Conservation (phyloP, 345 rosid genomes). For the Camelina hispida region DNA sequence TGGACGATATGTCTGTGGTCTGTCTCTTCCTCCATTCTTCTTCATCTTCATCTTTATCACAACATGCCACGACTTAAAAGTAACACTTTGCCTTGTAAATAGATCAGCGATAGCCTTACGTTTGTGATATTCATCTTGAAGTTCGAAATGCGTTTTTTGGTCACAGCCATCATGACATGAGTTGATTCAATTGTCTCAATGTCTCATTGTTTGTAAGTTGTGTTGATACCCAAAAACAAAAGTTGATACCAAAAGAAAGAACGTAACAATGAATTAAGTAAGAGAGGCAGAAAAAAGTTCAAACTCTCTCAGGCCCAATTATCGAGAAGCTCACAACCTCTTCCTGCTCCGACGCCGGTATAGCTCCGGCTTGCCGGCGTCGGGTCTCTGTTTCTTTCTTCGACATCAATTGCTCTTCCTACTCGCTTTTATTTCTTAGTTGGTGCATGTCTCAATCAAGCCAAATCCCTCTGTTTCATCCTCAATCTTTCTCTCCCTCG, state of each 20-base stretch:
- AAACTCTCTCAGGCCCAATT: too few species aligned
- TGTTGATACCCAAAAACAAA: background rate
- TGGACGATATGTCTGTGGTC: slow-evolving; percentile 94
- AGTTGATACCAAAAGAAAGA: background rate
- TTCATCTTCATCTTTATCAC: slow-evolving; percentile 32
- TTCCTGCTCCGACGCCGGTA: too few species aligned
- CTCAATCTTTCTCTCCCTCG: too few species aligned
- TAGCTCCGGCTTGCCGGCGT: too few species aligned
- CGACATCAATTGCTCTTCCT: too few species aligned
- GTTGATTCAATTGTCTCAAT: background rate
- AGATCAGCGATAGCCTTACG: slow-evolving; percentile 20
- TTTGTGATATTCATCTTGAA: slow-evolving; percentile 28
- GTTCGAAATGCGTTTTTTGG: slow-evolving; percentile 3
- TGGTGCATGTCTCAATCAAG: too few species aligned
- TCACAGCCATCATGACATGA: slow-evolving; percentile 14
- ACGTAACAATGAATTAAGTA: background rate
- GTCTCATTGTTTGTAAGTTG: background rate
- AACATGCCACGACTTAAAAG: slow-evolving; percentile 33
- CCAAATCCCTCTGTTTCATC: too few species aligned
- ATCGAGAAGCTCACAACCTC: too few species aligned
- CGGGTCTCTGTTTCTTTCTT: too few species aligned
- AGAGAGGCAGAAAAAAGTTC: too few species aligned
- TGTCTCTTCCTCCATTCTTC: slow-evolving; percentile 77
- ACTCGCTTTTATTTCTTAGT: too few species aligned
- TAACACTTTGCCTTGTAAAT: slow-evolving; percentile 26